Evolutionary conservation across 257 asterid genomes (phyloP), one percentile per base, ranked within the genome.

Genomic region (Forsythia viridissima): DNA sequence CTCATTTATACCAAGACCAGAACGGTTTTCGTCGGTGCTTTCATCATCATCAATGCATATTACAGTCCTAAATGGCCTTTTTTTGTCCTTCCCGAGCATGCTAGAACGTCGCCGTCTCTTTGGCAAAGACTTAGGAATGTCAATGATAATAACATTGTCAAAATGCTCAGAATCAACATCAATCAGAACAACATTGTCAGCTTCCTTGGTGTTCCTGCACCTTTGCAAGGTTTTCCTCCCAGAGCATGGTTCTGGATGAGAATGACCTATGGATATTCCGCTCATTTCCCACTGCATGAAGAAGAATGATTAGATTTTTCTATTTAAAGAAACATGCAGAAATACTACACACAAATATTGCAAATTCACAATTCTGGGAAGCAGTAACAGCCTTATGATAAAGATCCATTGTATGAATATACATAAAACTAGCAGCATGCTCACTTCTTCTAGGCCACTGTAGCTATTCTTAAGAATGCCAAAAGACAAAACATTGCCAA

Each of bases 11-110:
- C 70, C 70, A 21, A 8, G 18, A 37, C 48, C 65, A 43, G 82
- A 76, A 73, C 76, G 76, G 59, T 73, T 71, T 42, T 37, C 20
- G 16, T 81, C 87, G 52, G 61, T 70, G 74, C 51, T 75, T 57
- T 92, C 99, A 55, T 95, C 99, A 87, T 93, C 97, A 44, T 93
- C 98, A 73, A 93, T 83, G 86, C 79, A 84, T 79, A 95, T 92
- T 43, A 95, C 91, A 51, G 37, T 63, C 38, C 16, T 63, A 24
- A 9, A 63, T 63, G 8, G 70, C 37, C 39, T 24, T 63, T 63
- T 63, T 21, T 63, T 6, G 16, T 63, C 4, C 4, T 81, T 78
- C 59, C 81, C 82, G 61, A 46, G 67, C 59, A 66, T 70, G 51
- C 76, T 78, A 12, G 92, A 71, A 52, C 78, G 82, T 66, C 70